Conservation (phyloP, 2,329 filamentous ascomycete species). For the Fusarium brevicatenulatum region DNA sequence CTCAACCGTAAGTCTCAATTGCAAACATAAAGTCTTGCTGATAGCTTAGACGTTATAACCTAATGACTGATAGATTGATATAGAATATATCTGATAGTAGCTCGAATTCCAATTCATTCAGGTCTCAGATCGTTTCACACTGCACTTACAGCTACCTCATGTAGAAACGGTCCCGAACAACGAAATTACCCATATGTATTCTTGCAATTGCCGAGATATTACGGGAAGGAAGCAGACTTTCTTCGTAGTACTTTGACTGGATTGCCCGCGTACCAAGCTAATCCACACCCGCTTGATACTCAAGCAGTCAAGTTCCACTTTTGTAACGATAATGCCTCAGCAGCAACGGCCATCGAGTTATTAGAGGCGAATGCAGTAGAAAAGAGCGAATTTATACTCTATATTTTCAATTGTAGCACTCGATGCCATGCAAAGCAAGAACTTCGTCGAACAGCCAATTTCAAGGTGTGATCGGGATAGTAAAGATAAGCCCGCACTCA, state of each 20-base stretch:
- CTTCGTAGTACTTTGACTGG: neutral
- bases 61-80: neutral
- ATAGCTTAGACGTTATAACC: too few relatives aligned
- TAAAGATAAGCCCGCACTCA: neutral
- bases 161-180: rapidly evolving
- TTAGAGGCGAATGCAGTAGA: rapidly evolving
- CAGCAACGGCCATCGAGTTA: rapidly evolving
- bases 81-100: neutral
- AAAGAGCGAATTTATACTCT: rapidly evolving
- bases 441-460: neutral
- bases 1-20: neutral
- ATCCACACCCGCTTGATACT: neutral
- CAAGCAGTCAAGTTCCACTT: neutral
- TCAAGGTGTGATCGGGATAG: neutral
- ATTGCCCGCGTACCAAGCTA: neutral
- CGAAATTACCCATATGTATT: rapidly evolving
- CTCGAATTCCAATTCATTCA: neutral
- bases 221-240: neutral
- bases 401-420: rapidly evolving
- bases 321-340: neutral
- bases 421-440: neutral
- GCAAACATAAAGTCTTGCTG: too few relatives aligned
- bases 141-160: neutral
- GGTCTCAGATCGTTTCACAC: neutral
- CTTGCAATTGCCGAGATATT: rapidly evolving